Percentiles rank a stretch among this genome's conserved stretches.
phyloP scores from a whole-genome alignment of 139 green algal species.

The Haematococcus sp. region DNA sequence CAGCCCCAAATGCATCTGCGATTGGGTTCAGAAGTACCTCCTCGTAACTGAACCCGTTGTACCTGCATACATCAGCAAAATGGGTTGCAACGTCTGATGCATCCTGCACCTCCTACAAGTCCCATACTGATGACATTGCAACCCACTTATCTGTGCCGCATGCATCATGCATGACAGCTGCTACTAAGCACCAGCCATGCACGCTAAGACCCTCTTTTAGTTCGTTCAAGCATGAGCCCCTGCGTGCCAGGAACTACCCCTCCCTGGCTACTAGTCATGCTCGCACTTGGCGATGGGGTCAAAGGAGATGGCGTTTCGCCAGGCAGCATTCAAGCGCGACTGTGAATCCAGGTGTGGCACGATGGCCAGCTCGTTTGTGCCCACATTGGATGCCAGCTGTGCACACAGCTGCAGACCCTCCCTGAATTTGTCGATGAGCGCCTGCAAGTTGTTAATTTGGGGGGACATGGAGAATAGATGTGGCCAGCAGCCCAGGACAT shows the following conservation, averaged over 20 bases:
- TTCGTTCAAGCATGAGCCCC: no score
- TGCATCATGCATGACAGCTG: no score
- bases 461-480: no score
- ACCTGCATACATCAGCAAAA: slow-evolving; percentile 6
- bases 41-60: slow-evolving; percentile 39
- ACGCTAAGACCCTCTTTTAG: no score
- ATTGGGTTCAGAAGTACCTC: slow-evolving; percentile 46
- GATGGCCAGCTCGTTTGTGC: slow-evolving; percentile 6
- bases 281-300: background rate
- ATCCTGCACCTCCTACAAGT: no score
- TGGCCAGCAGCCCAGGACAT: no score
- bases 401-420: slow-evolving; percentile 4
- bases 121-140: no score
- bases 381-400: background rate
- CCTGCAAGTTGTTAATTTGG: background rate
- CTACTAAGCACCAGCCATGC: no score
- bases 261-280: no score
- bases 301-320: slow-evolving; percentile 4
- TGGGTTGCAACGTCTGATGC: no score
- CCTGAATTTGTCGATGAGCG: background rate
- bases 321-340: background rate
- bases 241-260: no score
- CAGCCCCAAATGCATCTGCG: slow-evolving; percentile 14
- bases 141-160: no score
- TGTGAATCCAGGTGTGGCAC: slow-evolving; percentile 3